Evolutionary conservation across 305 asterid genomes (phyloP).

Genomic region (Rubia peregrina): DNA sequence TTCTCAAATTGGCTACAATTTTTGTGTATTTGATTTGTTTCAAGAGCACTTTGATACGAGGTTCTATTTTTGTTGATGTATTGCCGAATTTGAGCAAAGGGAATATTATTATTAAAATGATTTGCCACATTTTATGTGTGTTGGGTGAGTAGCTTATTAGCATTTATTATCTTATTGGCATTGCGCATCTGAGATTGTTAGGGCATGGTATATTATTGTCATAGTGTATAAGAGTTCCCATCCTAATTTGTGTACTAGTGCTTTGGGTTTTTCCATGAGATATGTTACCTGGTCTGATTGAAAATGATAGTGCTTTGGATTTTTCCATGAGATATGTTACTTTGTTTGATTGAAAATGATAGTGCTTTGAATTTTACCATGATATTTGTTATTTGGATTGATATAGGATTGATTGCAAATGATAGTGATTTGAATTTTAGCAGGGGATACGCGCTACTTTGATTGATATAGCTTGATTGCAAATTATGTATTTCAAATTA

Average conservation of each 20-base stretch:
- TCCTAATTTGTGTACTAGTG: constrained; percentile 58
- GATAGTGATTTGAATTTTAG: too few species aligned
- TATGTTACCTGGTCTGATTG: constrained; percentile 71
- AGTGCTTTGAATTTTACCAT: constrained; percentile 59
- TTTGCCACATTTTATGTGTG: constrained; percentile 66
- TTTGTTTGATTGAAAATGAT: constrained; percentile 66
- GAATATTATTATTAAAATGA: constrained; percentile 59
- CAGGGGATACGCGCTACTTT: too few species aligned
- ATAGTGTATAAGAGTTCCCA: constrained; percentile 53
- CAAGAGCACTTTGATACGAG: constrained; percentile 72
- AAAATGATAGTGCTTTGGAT: constrained; percentile 62
- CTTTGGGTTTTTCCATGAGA: constrained; percentile 58
- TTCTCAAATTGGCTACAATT: constrained; percentile 82
- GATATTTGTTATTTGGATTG: constrained; percentile 63
- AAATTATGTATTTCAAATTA: too few species aligned
- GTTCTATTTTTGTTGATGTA: constrained; percentile 71
- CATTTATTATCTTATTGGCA: constrained; percentile 71
- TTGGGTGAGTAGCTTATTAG: constrained; percentile 78
- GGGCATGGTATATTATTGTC: constrained; percentile 66
- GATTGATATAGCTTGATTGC: too few species aligned
- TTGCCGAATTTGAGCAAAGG: constrained; percentile 63
- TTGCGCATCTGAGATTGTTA: background rate
- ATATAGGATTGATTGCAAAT: constrained; percentile 68
- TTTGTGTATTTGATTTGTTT: constrained; percentile 59
- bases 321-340: constrained; percentile 59